These are phyloP conservation scores for Neurospora crassa DNA, from an alignment of 2,329 filamentous ascomycete genomes.

Conservation along the genomic window DNA sequence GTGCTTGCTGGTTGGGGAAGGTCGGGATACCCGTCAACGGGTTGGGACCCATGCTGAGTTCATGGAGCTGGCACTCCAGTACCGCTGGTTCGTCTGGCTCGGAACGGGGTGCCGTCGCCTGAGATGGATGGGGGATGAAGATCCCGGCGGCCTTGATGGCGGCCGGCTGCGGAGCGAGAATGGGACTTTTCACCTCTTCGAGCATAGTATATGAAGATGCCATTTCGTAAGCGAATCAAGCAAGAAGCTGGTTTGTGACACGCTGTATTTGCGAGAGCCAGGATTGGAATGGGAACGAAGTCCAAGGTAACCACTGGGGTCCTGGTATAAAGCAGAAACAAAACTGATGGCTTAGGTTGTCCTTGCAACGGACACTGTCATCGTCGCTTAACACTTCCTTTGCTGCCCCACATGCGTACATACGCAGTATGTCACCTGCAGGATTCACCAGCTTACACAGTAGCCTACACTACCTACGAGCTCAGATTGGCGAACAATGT, in stretches of 20 bases:
- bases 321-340: background rate
- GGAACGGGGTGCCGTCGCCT: background rate
- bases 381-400: background rate
- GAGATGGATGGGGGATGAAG: background rate
- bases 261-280: background rate
- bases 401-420: background rate
- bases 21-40: conserved; percentile 28
- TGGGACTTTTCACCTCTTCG: background rate
- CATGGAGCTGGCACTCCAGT: background rate
- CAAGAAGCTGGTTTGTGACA: background rate
- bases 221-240: background rate
- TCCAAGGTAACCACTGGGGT: background rate
- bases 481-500: background rate
- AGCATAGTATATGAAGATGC: background rate
- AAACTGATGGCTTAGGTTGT: background rate
- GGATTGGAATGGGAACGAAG: background rate
- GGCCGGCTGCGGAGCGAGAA: background rate
- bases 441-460: background rate
- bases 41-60: background rate
- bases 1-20: conserved; percentile 28
- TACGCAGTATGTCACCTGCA: background rate
- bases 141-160: background rate
- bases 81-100: background rate
- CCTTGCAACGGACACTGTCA: background rate
- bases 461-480: too few relatives aligned